Evolutionary conservation across 2,329 filamentous ascomycete genomes (phyloP), one percentile per base, ranked within the genome.

Genomic region (Diplodia intermedia): DNA sequence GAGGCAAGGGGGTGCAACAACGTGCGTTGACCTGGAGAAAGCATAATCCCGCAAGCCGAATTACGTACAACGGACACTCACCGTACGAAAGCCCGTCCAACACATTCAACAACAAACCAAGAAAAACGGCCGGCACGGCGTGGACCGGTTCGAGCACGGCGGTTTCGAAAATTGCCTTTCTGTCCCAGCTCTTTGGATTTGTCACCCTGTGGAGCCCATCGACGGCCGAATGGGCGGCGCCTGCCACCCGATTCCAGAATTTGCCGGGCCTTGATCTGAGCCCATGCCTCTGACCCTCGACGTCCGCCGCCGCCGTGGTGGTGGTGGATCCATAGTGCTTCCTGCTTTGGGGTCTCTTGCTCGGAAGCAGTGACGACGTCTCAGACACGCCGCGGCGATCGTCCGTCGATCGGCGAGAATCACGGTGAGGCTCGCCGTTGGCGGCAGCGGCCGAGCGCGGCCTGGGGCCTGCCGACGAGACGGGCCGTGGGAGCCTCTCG

Each of bases 41-140:
- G 23, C 23, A n/a, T 7, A 36, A n/a, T 5, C 23, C n/a, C 31
- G 18, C 31, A 31, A 43, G 40, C n/a, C 26, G 12, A 26, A 26
- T 15, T 6, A 38, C 29, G 53, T 23, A 29, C 43, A 66, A 40
- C 4, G 49, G 49, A 20, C 18, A 66, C 63, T 77, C 80, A 86
- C 91, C 95, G 75, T 99, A 99, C 2, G 94, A 98, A 50, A 99
- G 82, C 6, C 94, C 95, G 82, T 99, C 95, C 23, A 99, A 84
- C 55, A 99, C 90, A 73, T 99, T 99, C 20, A 99, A 86, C 1
- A 99, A 84, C 31, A 97, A 81, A 0, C 95, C 95, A 0, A 99
- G 87, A 71, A 97, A 86, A 1, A 98, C 94, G 3, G 94, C 91
- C 1, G 95, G 95, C 18, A 97, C 77, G 71, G 90, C 91, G 57